Percentiles rank a stretch among this genome's conserved stretches.
Conservation (phyloP, 768 basidiomycete genomes). For the Tulasnella sp. region DNA sequence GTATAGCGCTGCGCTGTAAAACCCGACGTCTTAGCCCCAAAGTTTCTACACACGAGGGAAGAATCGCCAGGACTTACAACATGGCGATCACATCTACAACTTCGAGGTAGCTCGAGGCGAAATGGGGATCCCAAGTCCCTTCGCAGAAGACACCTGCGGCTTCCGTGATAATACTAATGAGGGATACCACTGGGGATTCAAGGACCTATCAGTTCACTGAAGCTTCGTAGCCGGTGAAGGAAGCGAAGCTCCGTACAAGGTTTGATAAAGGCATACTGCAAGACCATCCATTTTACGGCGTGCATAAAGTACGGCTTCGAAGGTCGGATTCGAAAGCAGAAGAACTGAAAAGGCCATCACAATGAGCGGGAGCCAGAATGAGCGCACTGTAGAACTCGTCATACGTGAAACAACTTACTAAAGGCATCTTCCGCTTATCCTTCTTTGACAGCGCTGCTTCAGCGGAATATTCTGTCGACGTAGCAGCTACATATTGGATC, state of each 20-base stretch:
- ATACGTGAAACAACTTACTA: constrained; percentile 38
- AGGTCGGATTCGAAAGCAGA: constrained; percentile 75
- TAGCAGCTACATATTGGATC: constrained; percentile 78
- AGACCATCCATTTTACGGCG: constrained; percentile 78
- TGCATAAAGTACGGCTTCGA: constrained; percentile 91
- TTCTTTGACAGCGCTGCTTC: constrained; percentile 69
- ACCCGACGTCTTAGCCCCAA: no score
- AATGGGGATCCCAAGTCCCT: constrained; percentile 53
- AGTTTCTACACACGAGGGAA: not conserved
- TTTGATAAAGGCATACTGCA: constrained; percentile 82
- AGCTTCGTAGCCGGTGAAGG: not conserved
- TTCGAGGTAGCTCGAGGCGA: constrained; percentile 65
- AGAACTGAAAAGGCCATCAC: constrained; percentile 48
- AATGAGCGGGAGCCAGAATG: not conserved
- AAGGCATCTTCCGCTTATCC: constrained; percentile 66
- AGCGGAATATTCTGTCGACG: constrained; percentile 57
- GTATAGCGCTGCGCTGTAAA: constrained; percentile 61
- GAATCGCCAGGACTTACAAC: constrained; percentile 44
- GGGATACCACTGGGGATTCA: constrained; percentile 48
- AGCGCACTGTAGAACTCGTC: not conserved
- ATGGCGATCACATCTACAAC: constrained; percentile 76
- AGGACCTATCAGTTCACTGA: not conserved
- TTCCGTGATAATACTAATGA: constrained; percentile 76
- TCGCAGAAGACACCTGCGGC: constrained; percentile 64
- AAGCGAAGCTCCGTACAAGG: constrained; percentile 39